Percentiles rank a stretch among this genome's conserved stretches.
phyloP scores from a whole-genome alignment of 768 basidiomycete species.

The Termitomyces eurrhizus region DNA sequence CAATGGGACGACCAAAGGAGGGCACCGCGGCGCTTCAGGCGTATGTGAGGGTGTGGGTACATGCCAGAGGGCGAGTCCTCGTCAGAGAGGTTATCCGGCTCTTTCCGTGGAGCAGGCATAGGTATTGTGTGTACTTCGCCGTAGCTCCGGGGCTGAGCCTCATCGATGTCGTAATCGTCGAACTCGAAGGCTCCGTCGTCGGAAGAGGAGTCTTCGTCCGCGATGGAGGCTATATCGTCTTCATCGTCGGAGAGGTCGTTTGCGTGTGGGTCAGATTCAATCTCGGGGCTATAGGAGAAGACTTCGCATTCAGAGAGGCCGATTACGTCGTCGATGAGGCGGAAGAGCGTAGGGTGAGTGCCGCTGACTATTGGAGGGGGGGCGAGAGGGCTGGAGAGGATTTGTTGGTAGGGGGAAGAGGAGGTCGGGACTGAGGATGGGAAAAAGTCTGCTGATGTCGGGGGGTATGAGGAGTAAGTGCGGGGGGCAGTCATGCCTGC shows the following conservation, averaged over 20 bases:
- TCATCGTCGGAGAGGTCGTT: conserved; percentile 77
- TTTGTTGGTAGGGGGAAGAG: conserved; percentile 59
- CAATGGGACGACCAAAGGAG: conserved; percentile 95
- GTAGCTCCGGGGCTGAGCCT: conserved; percentile 37
- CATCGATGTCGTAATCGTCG: conserved; percentile 78
- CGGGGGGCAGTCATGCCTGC: conserved; percentile 66
- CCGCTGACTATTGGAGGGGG: conserved; percentile 74
- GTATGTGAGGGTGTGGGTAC: conserved; percentile 33
- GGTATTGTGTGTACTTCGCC: conserved; percentile 34
- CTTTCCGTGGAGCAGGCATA: conserved; percentile 34
- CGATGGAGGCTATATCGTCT: conserved; percentile 63
- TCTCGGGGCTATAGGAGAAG: conserved; percentile 90
- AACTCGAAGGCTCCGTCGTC: conserved; percentile 75
- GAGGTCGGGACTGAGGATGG: conserved; percentile 72
- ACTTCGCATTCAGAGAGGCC: conserved; percentile 92
- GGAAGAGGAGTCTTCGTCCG: conserved; percentile 68
- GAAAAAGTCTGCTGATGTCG: conserved; percentile 67
- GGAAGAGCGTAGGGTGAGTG: conserved; percentile 86
- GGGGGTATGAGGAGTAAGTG: conserved; percentile 85
- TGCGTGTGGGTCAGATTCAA: conserved; percentile 92
- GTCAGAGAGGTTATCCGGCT: conserved; percentile 33
- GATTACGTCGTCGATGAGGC: conserved; percentile 86
- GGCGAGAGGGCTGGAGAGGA: conserved; percentile 58
- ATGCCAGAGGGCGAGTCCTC: conserved; percentile 38
- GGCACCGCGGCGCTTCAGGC: conserved; percentile 64